Conservation (phyloP, 2,329 filamentous ascomycete species). For the Monosporascus sp. region DNA sequence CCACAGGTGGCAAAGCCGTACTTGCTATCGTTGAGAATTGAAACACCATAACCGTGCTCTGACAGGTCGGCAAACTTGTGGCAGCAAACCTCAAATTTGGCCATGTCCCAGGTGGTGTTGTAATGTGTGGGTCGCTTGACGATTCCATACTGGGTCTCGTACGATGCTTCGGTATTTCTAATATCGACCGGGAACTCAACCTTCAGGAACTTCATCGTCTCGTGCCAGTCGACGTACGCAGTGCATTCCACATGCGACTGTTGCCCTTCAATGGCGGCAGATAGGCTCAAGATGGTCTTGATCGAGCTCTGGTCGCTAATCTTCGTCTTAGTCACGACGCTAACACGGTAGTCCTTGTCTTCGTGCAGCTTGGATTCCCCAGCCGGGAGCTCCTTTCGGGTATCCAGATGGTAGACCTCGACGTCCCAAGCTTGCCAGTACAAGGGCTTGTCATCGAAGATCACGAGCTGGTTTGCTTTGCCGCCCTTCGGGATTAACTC, state of each 20-base stretch:
- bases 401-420: constrained; percentile 90
- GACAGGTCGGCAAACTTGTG: constrained; percentile 92
- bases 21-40: constrained; percentile 90
- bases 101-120: constrained; percentile 97
- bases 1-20: constrained; percentile 92
- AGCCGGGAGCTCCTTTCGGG: constrained; percentile 68
- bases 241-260: constrained; percentile 71
- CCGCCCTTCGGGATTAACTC: constrained; percentile 70
- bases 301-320: constrained; percentile 85
- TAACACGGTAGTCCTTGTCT: constrained; percentile 68
- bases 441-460: constrained; percentile 94
- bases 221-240: constrained; percentile 92
- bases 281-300: constrained; percentile 77
- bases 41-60: constrained; percentile 83
- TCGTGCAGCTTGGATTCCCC: constrained; percentile 68
- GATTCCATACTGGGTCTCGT: constrained; percentile 92
- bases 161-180: constrained; percentile 84
- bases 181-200: constrained; percentile 96
- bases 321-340: constrained; percentile 75
- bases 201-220: constrained; percentile 97
- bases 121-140: constrained; percentile 90
- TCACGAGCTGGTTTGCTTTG: constrained; percentile 85
- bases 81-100: constrained; percentile 94
- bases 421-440: constrained; percentile 99
- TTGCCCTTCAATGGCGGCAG: constrained; percentile 59